A percentile compares a stretch with the other conserved stretches of the same genome.
These are phyloP conservation scores for Acrodontium crateriforme DNA, from an alignment of 2,329 filamentous ascomycete species.

Conservation along the genomic window DNA sequence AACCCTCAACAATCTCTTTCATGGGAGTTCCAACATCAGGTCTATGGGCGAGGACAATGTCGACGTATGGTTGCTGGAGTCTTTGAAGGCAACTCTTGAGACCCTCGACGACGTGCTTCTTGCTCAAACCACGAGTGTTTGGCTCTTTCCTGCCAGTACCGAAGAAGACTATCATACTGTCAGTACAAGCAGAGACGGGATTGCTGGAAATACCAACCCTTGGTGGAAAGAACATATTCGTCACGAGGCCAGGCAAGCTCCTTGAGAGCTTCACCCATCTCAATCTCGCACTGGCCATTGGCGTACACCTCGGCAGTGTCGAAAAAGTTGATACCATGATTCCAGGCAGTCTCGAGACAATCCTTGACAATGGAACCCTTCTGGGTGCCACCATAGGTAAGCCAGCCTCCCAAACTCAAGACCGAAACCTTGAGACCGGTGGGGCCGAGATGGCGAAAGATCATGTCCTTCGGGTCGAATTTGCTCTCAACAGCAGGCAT, in stretches of 20 bases:
- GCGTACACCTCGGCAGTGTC: conserved; percentile 37
- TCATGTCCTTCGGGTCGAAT: conserved; percentile 38
- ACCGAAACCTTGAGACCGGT: conserved; percentile 38
- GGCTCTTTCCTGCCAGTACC: conserved; percentile 46
- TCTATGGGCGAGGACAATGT: conserved; percentile 49
- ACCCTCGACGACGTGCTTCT: conserved; percentile 43
- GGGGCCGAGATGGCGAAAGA: conserved; percentile 31
- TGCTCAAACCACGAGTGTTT: conserved; percentile 36
- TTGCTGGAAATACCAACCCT: no score
- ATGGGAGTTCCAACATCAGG: conserved; percentile 35
- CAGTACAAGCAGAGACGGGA: no score
- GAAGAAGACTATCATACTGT: no score
- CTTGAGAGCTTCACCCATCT: conserved; percentile 38
- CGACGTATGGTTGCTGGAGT: conserved; percentile 52
- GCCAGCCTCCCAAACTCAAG: conserved; percentile 34
- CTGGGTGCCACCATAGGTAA: conserved; percentile 36
- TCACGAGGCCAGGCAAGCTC: conserved; percentile 35
- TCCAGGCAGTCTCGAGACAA: conserved; percentile 35
- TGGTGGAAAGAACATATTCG: conserved; percentile 29
- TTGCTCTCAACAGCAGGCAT: conserved; percentile 29
- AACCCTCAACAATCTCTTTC: conserved; percentile 45
- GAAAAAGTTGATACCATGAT: conserved; percentile 36
- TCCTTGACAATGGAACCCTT: conserved; percentile 38
- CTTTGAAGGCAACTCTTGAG: conserved; percentile 44
- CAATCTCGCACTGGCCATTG: conserved; percentile 47